phyloP scores from a whole-genome alignment of 2,329 filamentous ascomycete genomes.

The Epichloe scottii region DNA sequence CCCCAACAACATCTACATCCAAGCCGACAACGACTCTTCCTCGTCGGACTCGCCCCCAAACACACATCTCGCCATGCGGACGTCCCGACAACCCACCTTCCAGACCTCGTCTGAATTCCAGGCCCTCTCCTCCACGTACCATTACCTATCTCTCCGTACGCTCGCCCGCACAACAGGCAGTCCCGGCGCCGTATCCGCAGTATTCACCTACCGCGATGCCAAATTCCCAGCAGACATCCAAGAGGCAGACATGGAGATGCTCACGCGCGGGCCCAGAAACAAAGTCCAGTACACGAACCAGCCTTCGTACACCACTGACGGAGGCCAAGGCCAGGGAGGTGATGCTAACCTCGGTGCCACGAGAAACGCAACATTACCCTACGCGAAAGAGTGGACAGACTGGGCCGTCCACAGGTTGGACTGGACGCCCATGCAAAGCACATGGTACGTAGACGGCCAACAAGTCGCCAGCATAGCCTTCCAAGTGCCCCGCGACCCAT shows the following conservation, averaged over 20 bases:
- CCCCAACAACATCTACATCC: conserved; percentile 33
- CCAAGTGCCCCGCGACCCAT: conserved; percentile 40
- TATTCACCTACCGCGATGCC: conserved; percentile 37
- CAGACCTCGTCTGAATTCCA: conserved; percentile 38
- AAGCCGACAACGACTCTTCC: conserved; percentile 16
- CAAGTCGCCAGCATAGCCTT: conserved; percentile 40
- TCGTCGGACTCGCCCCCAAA: conserved; percentile 7
- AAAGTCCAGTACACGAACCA: conserved; percentile 48
- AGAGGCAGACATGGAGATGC: conserved; percentile 34
- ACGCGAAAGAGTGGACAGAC: conserved; percentile 32
- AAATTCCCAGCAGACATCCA: conserved; percentile 22
- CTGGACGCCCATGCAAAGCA: conserved; percentile 27
- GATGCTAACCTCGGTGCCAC: conserved; percentile 34
- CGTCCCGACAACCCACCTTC: conserved; percentile 28
- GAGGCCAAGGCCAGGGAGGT: conserved; percentile 20
- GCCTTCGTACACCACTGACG: conserved; percentile 29
- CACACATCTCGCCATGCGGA: conserved; percentile 37
- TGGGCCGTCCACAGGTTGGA: conserved; percentile 41
- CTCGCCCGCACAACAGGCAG: conserved; percentile 35
- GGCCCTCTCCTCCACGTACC: conserved; percentile 17
- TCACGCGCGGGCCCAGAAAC: conserved; percentile 31
- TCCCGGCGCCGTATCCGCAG: conserved; percentile 36
- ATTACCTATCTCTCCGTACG: conserved; percentile 31
- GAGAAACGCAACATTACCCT: conserved; percentile 32
- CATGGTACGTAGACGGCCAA: conserved; percentile 42